A percentile compares a stretch with the other conserved stretches of the same genome.
Evolutionary conservation across 805 yeast species (phyloP).

Genomic region (Clavispora asparagi): DNA sequence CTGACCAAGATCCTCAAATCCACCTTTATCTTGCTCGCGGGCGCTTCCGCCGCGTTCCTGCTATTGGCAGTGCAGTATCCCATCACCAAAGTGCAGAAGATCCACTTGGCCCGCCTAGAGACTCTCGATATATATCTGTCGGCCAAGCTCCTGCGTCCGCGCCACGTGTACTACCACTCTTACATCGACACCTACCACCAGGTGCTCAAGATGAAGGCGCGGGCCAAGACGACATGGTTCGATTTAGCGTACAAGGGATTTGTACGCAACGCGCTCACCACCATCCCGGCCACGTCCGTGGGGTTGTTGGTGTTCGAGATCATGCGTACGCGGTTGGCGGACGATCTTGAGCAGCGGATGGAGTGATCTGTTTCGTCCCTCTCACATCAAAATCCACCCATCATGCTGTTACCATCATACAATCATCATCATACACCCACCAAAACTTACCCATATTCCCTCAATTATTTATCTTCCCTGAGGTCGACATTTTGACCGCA

Average conservation of each 20-base stretch:
- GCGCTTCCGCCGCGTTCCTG: conserved; percentile 79
- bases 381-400: no score
- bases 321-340: conserved; percentile 48
- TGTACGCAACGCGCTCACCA: conserved; percentile 60
- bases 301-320: conserved; percentile 84
- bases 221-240: conserved; percentile 52
- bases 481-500: no score
- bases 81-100: conserved; percentile 67
- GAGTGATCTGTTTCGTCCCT: background rate
- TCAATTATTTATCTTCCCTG: no score
- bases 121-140: conserved; percentile 63
- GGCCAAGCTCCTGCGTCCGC: conserved; percentile 15
- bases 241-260: conserved; percentile 79
- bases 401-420: no score
- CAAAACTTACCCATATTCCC: no score
- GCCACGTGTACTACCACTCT: conserved; percentile 62
- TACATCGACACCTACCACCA: conserved; percentile 72
- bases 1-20: conserved; percentile 55
- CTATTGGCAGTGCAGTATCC: conserved; percentile 82
- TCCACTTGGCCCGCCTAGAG: conserved; percentile 76
- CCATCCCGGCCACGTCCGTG: conserved; percentile 84
- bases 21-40: conserved; percentile 71
- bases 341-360: conserved; percentile 20
- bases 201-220: conserved; percentile 46
- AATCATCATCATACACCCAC: no score